Percentiles rank a stretch among this genome's conserved stretches.
phyloP scores from a whole-genome alignment of 2,329 filamentous ascomycete species.

The Fusarium camptoceras region DNA sequence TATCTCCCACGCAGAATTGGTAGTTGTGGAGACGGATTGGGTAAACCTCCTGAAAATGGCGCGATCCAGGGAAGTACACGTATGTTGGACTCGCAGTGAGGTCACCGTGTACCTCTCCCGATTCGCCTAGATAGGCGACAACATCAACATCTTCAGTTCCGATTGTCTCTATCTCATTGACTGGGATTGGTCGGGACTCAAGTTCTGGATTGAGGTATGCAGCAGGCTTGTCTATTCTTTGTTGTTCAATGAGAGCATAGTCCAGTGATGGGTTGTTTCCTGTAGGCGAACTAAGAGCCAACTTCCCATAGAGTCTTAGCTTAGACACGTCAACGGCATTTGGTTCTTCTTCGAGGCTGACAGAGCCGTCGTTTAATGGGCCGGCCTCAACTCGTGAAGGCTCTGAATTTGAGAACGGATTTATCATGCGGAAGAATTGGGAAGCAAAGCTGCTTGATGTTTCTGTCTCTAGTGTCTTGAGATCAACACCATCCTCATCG shows the following conservation, averaged over 20 bases:
- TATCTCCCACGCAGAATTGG: not conserved
- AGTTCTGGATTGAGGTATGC: no score
- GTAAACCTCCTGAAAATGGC: not conserved
- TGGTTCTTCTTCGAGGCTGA: not conserved
- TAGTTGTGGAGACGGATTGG: not conserved
- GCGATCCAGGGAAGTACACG: not conserved
- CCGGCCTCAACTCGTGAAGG: not conserved
- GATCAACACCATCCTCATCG: not conserved
- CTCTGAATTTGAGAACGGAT: not conserved
- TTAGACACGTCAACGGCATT: not conserved
- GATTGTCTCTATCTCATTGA: fast-evolving
- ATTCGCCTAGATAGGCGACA: not conserved
- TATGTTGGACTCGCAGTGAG: not conserved
- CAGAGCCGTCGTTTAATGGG: not conserved
- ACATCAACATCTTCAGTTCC: not conserved
- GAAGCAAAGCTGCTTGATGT: not conserved
- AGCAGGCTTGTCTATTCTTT: fast-evolving
- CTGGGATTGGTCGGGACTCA: no score
- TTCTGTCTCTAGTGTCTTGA: not conserved
- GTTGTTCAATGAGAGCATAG: not conserved
- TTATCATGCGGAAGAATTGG: not conserved
- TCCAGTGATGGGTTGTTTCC: not conserved
- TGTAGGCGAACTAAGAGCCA: not conserved
- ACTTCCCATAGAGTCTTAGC: not conserved
- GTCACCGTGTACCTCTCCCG: not conserved